Evolutionary conservation across 805 yeast genomes (phyloP), one percentile per base, ranked within the genome.

Genomic region (Ogataea methanolica): DNA sequence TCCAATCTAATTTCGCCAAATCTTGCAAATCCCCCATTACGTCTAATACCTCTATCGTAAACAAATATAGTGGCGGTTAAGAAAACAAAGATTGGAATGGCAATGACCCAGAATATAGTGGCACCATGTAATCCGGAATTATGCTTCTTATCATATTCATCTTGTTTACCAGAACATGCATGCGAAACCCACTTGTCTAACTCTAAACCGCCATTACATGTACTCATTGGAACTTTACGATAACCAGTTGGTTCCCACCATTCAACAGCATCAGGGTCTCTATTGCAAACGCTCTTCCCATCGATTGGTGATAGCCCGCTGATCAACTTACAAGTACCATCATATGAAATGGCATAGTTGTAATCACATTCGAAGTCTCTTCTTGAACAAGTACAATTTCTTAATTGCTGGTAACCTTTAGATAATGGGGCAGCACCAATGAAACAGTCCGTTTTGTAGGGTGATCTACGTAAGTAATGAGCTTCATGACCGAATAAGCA

Each of bases 281-380:
- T 73, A 15, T 58, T 57, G 65, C 97, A 88, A 46, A 77, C 73
- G 48, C 74, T 77, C 26, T 75, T 68, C 47, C 82, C 80, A 59
- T 88, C 87, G 14, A 79, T 74, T 7, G 95, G 88, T 5, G 74
- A 63, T 46, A 79, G 71, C 0, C 97, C 97, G 19, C 74, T 71
- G n/a, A 90, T 87, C 37, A 90, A 75, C 61, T 80, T 80, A 70
- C 99, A 94, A 3, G 94, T 85, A 19, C 96, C 96, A 60, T 89
- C 96, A 9, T 51, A 35, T 43, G 82, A 82, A 49, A 84, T 75
- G 48, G 67, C 78, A 65, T 74, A 91, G 67, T 91, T 91, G 71
- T 82, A 88, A 65, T 94, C 99, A 75, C 99, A 94, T 66, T 94
- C 99, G 61, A 72, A 94, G 60, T 92, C 99, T 44, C 78, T 76